Evolutionary conservation across 257 asterid species (phyloP), one percentile per base, ranked within the genome.

Genomic region (Solanum pinnatisectum): DNA sequence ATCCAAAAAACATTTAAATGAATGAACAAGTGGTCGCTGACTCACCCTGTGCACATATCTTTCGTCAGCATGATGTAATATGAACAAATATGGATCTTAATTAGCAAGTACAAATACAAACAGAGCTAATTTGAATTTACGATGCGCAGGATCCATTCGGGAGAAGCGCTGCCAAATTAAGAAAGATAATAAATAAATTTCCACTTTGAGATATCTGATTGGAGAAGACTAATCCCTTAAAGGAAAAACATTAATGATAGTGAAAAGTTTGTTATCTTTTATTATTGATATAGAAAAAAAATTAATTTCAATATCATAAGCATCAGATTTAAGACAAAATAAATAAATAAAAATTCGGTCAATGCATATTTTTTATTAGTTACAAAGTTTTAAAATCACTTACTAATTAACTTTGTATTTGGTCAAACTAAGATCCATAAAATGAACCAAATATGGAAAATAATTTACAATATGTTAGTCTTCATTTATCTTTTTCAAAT

Each of bases 401-500:
- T 59, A 59, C 11, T 20, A 18, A 59, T 59, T 20, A 59, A 20
- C 1, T 18, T 20, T 18, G 67, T 59, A 59, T 59, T 59, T 20
- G 11, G 23, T 59, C 25, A 59, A 8, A 59, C 67, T 7, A 59
- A 59, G 12, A 59, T 20, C 25, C 67, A 59, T 8, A 20, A 59
- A 59, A 22, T 22, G 67, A 59, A 20, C 9, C 67, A 59, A 23
- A 63, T 63, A n/a, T 63, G 12, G 8, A 63, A 63, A 63, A n/a
- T 60, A 63, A 63, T 10, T 63, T 63, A n/a, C 12, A n/a, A 10
- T 63, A n/a, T n/a, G 3, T 14, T 63, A 10, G 16, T 63, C 12
- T 63, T 86, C 22, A 76, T 49, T 68, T 74, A 63, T 68, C 87
- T 88, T 86, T 89, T 88, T 32, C 49, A 87, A 82, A 36, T 40